These are phyloP conservation scores for Truncatella angustata DNA, from an alignment of 2,329 filamentous ascomycete genomes.

Conservation along the genomic window DNA sequence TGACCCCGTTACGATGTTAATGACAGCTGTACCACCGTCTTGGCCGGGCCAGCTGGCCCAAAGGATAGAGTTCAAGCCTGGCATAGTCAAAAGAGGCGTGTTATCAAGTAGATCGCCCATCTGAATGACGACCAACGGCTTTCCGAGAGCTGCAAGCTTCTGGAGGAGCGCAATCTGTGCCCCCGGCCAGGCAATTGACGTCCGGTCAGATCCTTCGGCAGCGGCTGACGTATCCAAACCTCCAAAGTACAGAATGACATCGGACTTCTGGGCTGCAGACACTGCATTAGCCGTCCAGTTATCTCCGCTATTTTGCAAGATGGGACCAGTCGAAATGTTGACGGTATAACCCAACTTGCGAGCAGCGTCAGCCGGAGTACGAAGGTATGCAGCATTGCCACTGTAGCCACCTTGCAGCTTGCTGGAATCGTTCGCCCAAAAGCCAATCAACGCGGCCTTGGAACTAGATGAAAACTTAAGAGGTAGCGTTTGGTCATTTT, in stretches of 20 bases:
- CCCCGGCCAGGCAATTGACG: constrained; percentile 47
- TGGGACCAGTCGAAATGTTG: no score
- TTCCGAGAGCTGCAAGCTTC: constrained; percentile 32
- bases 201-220: constrained; percentile 50
- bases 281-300: no score
- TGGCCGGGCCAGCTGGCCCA: constrained; percentile 54
- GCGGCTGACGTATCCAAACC: constrained; percentile 34
- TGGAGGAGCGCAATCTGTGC: constrained; percentile 51
- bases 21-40: constrained; percentile 45
- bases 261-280: no score
- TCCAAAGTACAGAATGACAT: neutral
- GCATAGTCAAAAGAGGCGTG: constrained; percentile 39
- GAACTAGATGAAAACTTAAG: constrained; percentile 16
- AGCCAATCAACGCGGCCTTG: constrained; percentile 19
- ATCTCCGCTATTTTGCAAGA: no score
- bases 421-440: constrained; percentile 23
- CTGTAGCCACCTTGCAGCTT: constrained; percentile 34
- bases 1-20: constrained; percentile 46
- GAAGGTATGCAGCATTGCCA: no score
- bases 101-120: constrained; percentile 47
- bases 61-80: constrained; percentile 43
- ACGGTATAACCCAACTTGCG: no score
- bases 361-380: no score
- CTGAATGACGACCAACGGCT: constrained; percentile 50
- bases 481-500: constrained; percentile 24